These are phyloP conservation scores for Wallacemonas collosoma DNA, from an alignment of 208 protist genomes.

Conservation along the genomic window DNA sequence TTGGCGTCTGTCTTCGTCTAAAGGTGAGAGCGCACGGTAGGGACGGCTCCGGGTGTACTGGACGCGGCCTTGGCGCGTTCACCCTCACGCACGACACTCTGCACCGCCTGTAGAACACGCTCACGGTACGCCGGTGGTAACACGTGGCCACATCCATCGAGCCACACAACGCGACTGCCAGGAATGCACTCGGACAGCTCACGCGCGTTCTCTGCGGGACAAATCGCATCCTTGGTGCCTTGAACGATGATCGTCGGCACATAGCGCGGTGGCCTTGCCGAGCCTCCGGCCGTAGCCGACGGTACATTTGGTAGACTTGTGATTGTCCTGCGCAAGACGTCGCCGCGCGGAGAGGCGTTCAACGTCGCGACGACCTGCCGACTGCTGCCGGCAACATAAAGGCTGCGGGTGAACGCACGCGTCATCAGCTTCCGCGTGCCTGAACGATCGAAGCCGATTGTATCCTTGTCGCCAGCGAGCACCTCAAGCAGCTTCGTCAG, in stretches of 20 bases:
- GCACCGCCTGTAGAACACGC: conserved; percentile 11
- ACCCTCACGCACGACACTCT: conserved; percentile 19
- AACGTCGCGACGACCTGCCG: conserved; percentile 69
- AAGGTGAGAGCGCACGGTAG: conserved; percentile 23
- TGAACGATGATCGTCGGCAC: conserved; percentile 78
- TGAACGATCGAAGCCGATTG: conserved; percentile 42
- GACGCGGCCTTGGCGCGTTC: background rate
- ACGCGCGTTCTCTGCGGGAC: conserved; percentile 46
- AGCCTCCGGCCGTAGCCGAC: background rate
- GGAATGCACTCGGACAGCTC: conserved; percentile 47
- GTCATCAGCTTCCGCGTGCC: conserved; percentile 31
- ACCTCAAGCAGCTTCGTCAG: conserved; percentile 42
- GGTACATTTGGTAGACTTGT: conserved; percentile 17
- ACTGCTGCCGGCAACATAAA: conserved; percentile 40
- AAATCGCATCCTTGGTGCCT: conserved; percentile 59
- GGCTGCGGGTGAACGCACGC: conserved; percentile 47
- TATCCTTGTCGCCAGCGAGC: conserved; percentile 33
- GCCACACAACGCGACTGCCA: conserved; percentile 32
- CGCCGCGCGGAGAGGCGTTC: conserved; percentile 37
- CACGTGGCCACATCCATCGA: conserved; percentile 70
- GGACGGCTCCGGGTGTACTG: background rate
- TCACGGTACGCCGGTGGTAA: conserved; percentile 36
- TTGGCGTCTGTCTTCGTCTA: conserved; percentile 12
- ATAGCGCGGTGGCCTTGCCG: conserved; percentile 17
- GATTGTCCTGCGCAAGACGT: conserved; percentile 29